phyloP scores from a whole-genome alignment of 169 alveolate species.

The Babesia ovis region DNA sequence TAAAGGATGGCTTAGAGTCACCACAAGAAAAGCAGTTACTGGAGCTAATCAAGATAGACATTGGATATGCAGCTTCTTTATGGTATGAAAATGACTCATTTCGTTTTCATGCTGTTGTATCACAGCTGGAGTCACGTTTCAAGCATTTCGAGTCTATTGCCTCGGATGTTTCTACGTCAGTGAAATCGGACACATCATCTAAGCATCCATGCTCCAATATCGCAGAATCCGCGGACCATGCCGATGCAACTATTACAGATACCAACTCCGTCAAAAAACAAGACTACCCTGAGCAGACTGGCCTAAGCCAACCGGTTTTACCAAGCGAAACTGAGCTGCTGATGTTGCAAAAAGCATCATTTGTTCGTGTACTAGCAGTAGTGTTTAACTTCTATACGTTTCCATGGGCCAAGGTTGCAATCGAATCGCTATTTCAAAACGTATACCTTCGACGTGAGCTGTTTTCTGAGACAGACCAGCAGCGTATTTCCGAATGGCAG shows the following conservation, averaged over 20 bases:
- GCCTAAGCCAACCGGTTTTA: background rate
- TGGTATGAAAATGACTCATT: slow-evolving; percentile 68
- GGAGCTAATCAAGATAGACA: slow-evolving; percentile 23
- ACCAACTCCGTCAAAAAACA: background rate
- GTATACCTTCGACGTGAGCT: slow-evolving; percentile 67
- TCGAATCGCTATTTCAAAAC: slow-evolving; percentile 69
- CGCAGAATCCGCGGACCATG: background rate
- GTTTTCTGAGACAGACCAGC: slow-evolving; percentile 54
- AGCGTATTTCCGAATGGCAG: slow-evolving; percentile 60
- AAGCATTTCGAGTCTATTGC: slow-evolving; percentile 11
- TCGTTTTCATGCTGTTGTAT: slow-evolving; percentile 36
- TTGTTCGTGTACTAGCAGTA: slow-evolving; percentile 65
- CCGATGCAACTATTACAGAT: background rate
- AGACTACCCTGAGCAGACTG: background rate
- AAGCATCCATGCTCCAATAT: background rate
- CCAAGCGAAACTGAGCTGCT: slow-evolving; percentile 65
- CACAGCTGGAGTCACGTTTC: slow-evolving; percentile 31
- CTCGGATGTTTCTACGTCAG: background rate
- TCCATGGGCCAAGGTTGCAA: slow-evolving; percentile 72
- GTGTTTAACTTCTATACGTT: slow-evolving; percentile 62
- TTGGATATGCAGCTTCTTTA: slow-evolving; percentile 39
- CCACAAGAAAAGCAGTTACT: slow-evolving; percentile 2
- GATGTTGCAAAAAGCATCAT: slow-evolving; percentile 63
- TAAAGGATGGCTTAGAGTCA: background rate
- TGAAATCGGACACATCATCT: background rate